These are phyloP conservation scores for Ambrosia hybrid DNA, from an alignment of 140 eudicot species.

Conservation along the genomic window DNA sequence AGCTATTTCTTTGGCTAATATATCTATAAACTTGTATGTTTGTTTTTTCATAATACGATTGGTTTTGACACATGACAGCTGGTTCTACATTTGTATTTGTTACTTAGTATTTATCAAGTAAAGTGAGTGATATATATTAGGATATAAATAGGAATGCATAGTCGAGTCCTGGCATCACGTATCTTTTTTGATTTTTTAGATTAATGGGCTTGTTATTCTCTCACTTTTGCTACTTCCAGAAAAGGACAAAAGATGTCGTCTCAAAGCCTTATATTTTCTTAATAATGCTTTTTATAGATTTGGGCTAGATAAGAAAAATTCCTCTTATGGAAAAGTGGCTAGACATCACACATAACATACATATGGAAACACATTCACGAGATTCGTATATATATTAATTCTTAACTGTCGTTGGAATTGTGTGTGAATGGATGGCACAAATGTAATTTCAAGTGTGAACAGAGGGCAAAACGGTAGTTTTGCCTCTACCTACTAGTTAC, in stretches of 20 bases:
- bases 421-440: too few species aligned
- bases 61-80: constrained; percentile 6
- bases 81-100: constrained; percentile 6
- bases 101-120: constrained; percentile 1
- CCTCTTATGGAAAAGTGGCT: constrained; percentile 15
- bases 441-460: too few species aligned
- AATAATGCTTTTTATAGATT: constrained; percentile 4
- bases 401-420: too few species aligned
- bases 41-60: background rate
- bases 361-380: constrained; percentile 5
- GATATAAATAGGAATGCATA: constrained; percentile 27
- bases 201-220: constrained; percentile 30
- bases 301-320: constrained; percentile 12
- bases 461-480: too few species aligned
- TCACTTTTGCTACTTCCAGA: constrained; percentile 19
- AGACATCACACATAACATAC: constrained; percentile 16
- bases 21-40: background rate
- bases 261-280: background rate
- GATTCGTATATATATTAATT: too few species aligned
- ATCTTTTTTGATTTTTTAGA: constrained; percentile 23
- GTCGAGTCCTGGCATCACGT: constrained; percentile 39
- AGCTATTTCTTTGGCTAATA: constrained; percentile 20
- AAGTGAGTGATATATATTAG: constrained; percentile 10
- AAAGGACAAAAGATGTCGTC: constrained; percentile 18
- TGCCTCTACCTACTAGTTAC: too few species aligned